These are phyloP conservation scores for Hamamelis virginiana DNA, from an alignment of 164 flowering plant species.

Conservation along the genomic window DNA sequence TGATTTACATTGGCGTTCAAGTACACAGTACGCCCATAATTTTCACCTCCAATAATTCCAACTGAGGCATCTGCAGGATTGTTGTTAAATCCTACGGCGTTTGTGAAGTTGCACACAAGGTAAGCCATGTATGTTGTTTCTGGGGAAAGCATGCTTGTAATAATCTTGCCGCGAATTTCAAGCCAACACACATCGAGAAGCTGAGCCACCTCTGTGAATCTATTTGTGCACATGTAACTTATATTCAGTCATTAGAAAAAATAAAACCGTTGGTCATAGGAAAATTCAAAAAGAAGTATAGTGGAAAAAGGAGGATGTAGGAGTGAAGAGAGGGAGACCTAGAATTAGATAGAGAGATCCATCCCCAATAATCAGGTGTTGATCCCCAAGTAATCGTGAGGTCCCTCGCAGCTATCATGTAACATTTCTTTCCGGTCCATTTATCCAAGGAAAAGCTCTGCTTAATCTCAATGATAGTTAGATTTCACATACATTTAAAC, in stretches of 20 bases:
- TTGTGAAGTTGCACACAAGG: conserved; percentile 18
- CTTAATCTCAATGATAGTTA: background rate
- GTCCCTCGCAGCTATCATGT: too few relatives aligned
- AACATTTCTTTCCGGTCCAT: conserved; percentile 41
- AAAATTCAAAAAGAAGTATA: background rate
- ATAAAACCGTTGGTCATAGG: background rate
- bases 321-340: conserved; percentile 16
- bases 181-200: conserved; percentile 34
- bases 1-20: conserved; percentile 12
- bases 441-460: conserved; percentile 44
- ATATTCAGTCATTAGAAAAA: too few relatives aligned
- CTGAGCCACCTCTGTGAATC: conserved; percentile 44
- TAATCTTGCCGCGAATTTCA: conserved; percentile 23
- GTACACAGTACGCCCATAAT: conserved; percentile 1
- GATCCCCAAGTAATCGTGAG: conserved; percentile 39
- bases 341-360: conserved; percentile 24
- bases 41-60: conserved; percentile 14
- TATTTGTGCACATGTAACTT: conserved; percentile 14
- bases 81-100: conserved; percentile 5
- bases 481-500: background rate
- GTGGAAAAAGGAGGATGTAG: background rate
- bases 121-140: too few relatives aligned
- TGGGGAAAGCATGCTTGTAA: conserved; percentile 18
- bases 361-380: conserved; percentile 38
- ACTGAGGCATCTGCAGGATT: conserved; percentile 21